Percentiles rank a stretch among this genome's conserved stretches.
These are phyloP conservation scores for Coccomyxa subellipsoidea DNA, from an alignment of 163 green algal species.

Conservation along the genomic window DNA sequence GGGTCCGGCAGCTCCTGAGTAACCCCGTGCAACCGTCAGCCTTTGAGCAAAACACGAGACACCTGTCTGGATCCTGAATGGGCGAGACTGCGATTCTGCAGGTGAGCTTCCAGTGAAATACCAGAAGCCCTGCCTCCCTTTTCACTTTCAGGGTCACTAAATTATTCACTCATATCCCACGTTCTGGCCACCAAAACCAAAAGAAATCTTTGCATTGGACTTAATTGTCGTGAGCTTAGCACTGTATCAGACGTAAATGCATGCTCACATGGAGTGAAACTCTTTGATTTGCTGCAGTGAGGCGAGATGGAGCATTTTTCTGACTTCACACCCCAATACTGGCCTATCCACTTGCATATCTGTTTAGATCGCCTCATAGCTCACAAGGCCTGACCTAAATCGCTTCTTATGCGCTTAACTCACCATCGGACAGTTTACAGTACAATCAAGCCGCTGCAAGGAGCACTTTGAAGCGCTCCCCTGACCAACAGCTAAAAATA, in stretches of 20 bases:
- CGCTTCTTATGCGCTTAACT: too few species aligned
- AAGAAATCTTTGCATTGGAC: neutral
- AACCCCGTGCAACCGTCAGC: too few species aligned
- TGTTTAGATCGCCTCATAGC: too few species aligned
- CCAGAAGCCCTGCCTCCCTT: neutral
- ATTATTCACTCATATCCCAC: neutral
- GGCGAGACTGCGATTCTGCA: neutral
- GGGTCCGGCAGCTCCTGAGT: neutral
- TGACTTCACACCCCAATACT: too few species aligned
- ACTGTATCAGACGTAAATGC: too few species aligned
- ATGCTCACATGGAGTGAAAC: too few species aligned
- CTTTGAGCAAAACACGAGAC: too few species aligned
- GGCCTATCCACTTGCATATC: too few species aligned
- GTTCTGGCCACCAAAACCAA: neutral
- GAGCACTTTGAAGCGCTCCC: neutral
- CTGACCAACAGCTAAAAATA: neutral
- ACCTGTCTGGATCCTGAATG: neutral
- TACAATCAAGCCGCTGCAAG: neutral
- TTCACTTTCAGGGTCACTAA: neutral
- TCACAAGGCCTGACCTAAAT: too few species aligned
- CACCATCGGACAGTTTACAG: neutral
- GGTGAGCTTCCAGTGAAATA: neutral
- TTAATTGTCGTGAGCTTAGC: too few species aligned
- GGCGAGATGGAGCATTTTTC: too few species aligned
- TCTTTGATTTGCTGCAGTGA: too few species aligned